Evolutionary conservation across 2,329 filamentous ascomycete species (phyloP).

Genomic region (Rhynchosporium secalis): DNA sequence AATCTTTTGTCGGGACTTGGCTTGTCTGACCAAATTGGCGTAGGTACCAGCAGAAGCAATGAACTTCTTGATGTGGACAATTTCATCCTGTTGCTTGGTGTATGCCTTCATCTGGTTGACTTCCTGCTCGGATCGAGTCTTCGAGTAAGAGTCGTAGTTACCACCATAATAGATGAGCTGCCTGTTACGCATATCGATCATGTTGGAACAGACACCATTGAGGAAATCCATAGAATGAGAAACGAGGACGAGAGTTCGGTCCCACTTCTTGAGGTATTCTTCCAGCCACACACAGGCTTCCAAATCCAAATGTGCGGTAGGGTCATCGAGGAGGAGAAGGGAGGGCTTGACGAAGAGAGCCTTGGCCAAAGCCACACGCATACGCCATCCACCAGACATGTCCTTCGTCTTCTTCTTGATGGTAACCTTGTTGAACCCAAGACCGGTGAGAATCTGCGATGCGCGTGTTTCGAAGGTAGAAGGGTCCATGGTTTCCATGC

Average conservation of each 20-base stretch:
- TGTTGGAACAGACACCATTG: slow-evolving; percentile 96
- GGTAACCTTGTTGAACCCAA: slow-evolving; percentile 97
- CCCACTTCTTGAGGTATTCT: slow-evolving; percentile 99
- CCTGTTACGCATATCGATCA: slow-evolving; percentile 96
- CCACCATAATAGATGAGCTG: slow-evolving; percentile 96
- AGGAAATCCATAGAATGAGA: slow-evolving; percentile 99
- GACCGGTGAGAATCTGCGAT: slow-evolving; percentile 94
- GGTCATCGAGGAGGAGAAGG: slow-evolving; percentile 93
- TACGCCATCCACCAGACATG: slow-evolving; percentile 99
- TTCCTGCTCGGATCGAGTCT: slow-evolving; percentile 92
- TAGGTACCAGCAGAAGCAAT: slow-evolving; percentile 99
- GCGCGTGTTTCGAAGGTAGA: slow-evolving; percentile 95
- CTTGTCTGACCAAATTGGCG: slow-evolving; percentile 97
- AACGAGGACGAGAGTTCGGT: slow-evolving; percentile 91
- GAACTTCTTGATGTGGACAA: slow-evolving; percentile 99
- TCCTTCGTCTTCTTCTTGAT: slow-evolving; percentile 99
- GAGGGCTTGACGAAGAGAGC: slow-evolving; percentile 98
- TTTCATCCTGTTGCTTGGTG: slow-evolving; percentile 98
- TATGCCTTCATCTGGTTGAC: slow-evolving; percentile 99
- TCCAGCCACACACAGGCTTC: slow-evolving; percentile 99
- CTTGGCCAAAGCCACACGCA: slow-evolving; percentile 97
- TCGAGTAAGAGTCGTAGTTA: slow-evolving; percentile 98
- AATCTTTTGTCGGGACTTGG: slow-evolving; percentile 99
- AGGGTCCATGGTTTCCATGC: slow-evolving; percentile 98
- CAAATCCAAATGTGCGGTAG: slow-evolving; percentile 97